Conservation (phyloP, 2,329 filamentous ascomycete species). For the Microsporum canis region DNA sequence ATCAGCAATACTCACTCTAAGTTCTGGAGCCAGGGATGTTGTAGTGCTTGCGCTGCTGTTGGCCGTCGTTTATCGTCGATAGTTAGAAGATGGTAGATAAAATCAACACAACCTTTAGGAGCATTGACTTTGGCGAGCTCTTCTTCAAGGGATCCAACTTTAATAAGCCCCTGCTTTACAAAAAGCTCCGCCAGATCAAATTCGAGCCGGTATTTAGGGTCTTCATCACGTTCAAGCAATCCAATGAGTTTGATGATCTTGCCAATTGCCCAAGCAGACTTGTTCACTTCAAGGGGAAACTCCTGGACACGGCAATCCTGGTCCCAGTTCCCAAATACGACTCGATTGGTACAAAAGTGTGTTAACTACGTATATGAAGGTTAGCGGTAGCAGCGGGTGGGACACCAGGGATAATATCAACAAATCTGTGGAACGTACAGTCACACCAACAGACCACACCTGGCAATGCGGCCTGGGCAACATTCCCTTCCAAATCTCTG, state of each 20-base stretch:
- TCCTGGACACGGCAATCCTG: slow-evolving; percentile 2
- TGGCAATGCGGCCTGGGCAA: slow-evolving; percentile 8
- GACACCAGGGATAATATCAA: not conserved
- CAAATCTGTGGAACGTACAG: slow-evolving; percentile 6
- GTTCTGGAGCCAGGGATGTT: slow-evolving; percentile 11
- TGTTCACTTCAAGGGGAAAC: slow-evolving; percentile 4
- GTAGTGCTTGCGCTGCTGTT: slow-evolving; percentile 9
- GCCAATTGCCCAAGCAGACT: slow-evolving; percentile 11
- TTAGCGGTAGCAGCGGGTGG: not conserved
- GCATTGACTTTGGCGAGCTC: slow-evolving; percentile 7
- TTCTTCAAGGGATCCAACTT: slow-evolving; percentile 9
- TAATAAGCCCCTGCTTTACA: slow-evolving; percentile 7
- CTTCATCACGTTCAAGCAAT: slow-evolving; percentile 5
- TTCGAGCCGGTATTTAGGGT: slow-evolving; percentile 9
- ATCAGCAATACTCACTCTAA: not conserved
- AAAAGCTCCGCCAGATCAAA: slow-evolving; percentile 11
- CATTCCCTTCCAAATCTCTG: slow-evolving; percentile 13
- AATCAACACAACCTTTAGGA: slow-evolving; percentile 6
- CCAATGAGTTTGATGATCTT: slow-evolving; percentile 12
- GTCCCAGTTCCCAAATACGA: slow-evolving; percentile 9
- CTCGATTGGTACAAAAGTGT: slow-evolving; percentile 8
- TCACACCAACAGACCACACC: slow-evolving; percentile 14
- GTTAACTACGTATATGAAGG: slow-evolving; percentile 4
- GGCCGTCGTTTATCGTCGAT: slow-evolving; percentile 9
- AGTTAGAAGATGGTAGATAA: slow-evolving; percentile 8